phyloP scores from a whole-genome alignment of 2,329 filamentous ascomycete species.

The Colletotrichum destructivum region DNA sequence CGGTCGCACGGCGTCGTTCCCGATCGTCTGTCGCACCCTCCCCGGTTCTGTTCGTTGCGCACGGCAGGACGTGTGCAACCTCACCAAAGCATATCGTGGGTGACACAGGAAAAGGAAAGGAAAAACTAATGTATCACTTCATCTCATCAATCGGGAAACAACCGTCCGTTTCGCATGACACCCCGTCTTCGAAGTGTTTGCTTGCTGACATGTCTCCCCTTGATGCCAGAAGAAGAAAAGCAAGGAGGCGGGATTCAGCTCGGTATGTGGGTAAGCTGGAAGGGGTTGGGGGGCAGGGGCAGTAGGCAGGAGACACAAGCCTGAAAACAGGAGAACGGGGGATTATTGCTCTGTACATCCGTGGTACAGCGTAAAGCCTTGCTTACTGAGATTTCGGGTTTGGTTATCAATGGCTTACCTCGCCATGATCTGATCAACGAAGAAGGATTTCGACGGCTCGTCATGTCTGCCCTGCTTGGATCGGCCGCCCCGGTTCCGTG shows the following conservation, averaged over 20 bases:
- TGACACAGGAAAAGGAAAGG: conserved; percentile 14
- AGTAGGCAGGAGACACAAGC: neutral
- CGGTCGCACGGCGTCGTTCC: conserved; percentile 31
- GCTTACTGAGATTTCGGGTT: conserved; percentile 18
- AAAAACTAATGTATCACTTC: conserved; percentile 18
- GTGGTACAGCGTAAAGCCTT: neutral
- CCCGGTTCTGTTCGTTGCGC: conserved; percentile 22
- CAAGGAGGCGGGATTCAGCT: neutral
- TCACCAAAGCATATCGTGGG: neutral
- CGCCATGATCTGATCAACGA: conserved; percentile 7
- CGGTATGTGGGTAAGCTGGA: neutral
- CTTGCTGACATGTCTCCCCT: conserved; percentile 4
- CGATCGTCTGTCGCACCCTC: conserved; percentile 24
- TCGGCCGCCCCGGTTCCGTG: conserved; percentile 18
- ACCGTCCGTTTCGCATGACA: conserved; percentile 21
- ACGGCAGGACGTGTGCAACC: conserved; percentile 21
- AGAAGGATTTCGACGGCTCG: conserved; percentile 1
- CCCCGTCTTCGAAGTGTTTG: neutral
- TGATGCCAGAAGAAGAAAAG: neutral
- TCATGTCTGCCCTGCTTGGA: conserved; percentile 18
- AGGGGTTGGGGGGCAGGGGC: neutral
- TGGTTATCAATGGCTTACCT: conserved; percentile 16
- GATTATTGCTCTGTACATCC: neutral
- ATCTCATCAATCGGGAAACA: conserved; percentile 35
- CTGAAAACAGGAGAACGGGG: neutral